phyloP scores from a whole-genome alignment of 2,329 filamentous ascomycete genomes.

The Coniochaeta sp. region DNA sequence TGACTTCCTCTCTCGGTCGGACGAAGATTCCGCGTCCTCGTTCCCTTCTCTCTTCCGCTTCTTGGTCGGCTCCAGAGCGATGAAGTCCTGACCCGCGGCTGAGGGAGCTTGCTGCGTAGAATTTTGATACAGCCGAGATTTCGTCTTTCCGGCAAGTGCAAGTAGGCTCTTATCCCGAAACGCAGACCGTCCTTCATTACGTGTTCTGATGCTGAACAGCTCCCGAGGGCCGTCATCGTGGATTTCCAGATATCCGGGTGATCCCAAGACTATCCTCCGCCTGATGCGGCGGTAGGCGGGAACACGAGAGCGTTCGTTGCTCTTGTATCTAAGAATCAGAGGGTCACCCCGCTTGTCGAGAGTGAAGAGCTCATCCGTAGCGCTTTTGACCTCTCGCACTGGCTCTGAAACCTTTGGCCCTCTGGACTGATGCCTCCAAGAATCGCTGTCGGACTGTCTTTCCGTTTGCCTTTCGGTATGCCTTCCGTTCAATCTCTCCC shows the following conservation, averaged over 20 bases:
- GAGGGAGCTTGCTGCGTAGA: slow-evolving; percentile 17
- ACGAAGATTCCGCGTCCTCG: slow-evolving; percentile 23
- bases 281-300: slow-evolving; percentile 66
- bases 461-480: no score
- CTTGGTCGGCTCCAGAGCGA: slow-evolving; percentile 34
- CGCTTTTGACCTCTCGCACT: background rate
- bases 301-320: slow-evolving; percentile 63
- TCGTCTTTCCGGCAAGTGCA: slow-evolving; percentile 30
- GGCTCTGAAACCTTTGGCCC: background rate
- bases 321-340: slow-evolving; percentile 67
- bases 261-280: slow-evolving; percentile 63
- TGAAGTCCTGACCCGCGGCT: slow-evolving; percentile 34
- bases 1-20: slow-evolving; percentile 39
- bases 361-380: slow-evolving; percentile 36
- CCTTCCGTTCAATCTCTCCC: no score
- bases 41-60: slow-evolving; percentile 33
- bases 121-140: slow-evolving; percentile 32
- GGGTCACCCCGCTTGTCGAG: slow-evolving; percentile 72
- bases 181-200: slow-evolving; percentile 32
- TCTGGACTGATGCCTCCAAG: background rate
- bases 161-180: slow-evolving; percentile 42
- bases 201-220: slow-evolving; percentile 41
- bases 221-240: slow-evolving; percentile 57
- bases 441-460: background rate
- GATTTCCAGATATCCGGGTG: slow-evolving; percentile 53